phyloP scores from a whole-genome alignment of 495 filamentous ascomycete species.

The Hyphodiscus hymeniophilus region DNA sequence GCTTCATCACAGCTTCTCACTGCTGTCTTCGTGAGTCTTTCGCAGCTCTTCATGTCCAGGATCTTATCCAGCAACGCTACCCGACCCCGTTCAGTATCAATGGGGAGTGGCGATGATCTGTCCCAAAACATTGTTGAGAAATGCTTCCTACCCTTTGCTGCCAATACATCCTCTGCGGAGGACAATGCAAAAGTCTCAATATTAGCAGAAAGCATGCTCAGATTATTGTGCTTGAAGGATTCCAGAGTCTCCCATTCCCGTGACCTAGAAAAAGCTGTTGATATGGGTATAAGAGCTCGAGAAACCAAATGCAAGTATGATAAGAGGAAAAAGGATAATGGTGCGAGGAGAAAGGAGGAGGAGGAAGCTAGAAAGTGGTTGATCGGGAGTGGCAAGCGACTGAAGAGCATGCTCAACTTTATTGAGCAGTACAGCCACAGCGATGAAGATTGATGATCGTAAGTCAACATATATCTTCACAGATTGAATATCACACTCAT shows the following conservation, averaged over 20 bases:
- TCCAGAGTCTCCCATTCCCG: slow-evolving; percentile 36
- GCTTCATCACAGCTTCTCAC: slow-evolving; percentile 34
- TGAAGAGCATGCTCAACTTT: slow-evolving; percentile 22
- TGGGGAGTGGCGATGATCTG: slow-evolving; percentile 31
- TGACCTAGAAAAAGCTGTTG: slow-evolving; percentile 42
- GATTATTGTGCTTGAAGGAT: slow-evolving; percentile 40
- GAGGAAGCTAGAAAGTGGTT: slow-evolving; percentile 17
- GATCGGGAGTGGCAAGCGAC: slow-evolving; percentile 17
- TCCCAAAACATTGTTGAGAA: slow-evolving; percentile 50
- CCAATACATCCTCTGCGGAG: slow-evolving; percentile 48
- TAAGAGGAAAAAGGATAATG: slow-evolving; percentile 20
- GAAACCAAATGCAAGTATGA: slow-evolving; percentile 25
- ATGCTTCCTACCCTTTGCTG: slow-evolving; percentile 65
- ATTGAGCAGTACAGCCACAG: slow-evolving; percentile 16
- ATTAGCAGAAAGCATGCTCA: slow-evolving; percentile 62
- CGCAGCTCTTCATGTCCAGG: slow-evolving; percentile 53
- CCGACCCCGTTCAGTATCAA: slow-evolving; percentile 27
- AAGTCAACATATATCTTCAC: no score
- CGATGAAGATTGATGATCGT: background rate
- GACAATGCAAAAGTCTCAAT: slow-evolving; percentile 81
- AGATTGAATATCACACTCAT: no score
- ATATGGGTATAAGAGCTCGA: slow-evolving; percentile 57
- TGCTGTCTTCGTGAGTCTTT: slow-evolving; percentile 49
- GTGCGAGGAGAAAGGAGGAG: slow-evolving; percentile 22
- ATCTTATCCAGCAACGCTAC: slow-evolving; percentile 54